These are phyloP conservation scores for Alternaria novae-zelandiae DNA, from an alignment of 2,329 filamentous ascomycete genomes.

Conservation along the genomic window DNA sequence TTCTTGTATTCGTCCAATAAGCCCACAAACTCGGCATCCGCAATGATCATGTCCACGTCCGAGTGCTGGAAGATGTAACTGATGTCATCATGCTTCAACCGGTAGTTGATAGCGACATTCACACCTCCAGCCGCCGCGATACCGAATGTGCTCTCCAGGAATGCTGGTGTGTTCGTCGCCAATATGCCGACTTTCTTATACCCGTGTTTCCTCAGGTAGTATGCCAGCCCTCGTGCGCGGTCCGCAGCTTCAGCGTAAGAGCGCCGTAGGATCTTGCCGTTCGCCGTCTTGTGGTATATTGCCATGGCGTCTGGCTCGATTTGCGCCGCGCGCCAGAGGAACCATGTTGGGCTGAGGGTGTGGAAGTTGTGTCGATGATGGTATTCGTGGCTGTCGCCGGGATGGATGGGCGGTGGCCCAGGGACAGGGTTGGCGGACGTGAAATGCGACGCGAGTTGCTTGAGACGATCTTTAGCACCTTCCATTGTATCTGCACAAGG, in stretches of 20 bases:
- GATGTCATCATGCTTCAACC: constrained; percentile 83
- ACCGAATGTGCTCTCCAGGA: constrained; percentile 88
- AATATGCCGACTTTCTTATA: constrained; percentile 83
- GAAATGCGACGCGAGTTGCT: constrained; percentile 48
- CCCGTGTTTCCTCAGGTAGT: constrained; percentile 78
- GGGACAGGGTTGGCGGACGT: constrained; percentile 39
- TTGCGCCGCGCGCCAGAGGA: constrained; percentile 81
- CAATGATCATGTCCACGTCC: constrained; percentile 85
- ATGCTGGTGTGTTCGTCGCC: constrained; percentile 91
- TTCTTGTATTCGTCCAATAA: constrained; percentile 72
- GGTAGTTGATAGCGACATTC: constrained; percentile 75
- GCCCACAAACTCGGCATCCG: constrained; percentile 77
- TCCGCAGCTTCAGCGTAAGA: constrained; percentile 84
- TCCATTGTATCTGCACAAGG: constrained; percentile 8
- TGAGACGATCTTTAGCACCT: constrained; percentile 36
- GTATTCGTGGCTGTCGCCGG: constrained; percentile 45
- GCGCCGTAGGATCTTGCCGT: constrained; percentile 74
- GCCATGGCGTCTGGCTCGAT: constrained; percentile 85
- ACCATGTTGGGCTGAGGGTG: constrained; percentile 84
- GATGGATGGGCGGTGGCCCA: constrained; percentile 46
- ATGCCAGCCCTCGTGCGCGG: constrained; percentile 84
- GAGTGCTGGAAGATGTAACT: constrained; percentile 88
- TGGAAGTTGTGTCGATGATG: constrained; percentile 68
- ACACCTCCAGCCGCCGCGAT: constrained; percentile 82
- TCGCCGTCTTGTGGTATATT: constrained; percentile 83